phyloP scores from a whole-genome alignment of 2,329 filamentous ascomycete genomes.

The Clarireedia paspali region DNA sequence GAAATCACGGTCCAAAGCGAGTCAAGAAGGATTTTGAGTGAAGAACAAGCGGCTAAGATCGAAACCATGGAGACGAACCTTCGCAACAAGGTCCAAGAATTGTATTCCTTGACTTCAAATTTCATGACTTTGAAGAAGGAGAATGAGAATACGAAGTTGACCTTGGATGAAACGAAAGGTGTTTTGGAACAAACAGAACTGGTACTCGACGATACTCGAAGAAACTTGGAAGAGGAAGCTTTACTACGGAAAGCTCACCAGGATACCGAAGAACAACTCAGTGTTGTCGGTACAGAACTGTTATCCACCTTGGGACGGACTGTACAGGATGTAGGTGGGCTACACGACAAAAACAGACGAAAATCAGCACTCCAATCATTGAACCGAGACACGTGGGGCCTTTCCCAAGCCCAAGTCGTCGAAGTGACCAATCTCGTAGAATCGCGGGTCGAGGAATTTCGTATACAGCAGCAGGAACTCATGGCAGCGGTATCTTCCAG shows the following conservation, averaged over 20 bases:
- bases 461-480: slow-evolving; percentile 62
- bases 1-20: slow-evolving; percentile 89
- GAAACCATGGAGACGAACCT: slow-evolving; percentile 87
- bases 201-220: slow-evolving; percentile 69
- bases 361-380: slow-evolving; percentile 75
- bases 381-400: slow-evolving; percentile 73
- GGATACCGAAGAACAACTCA: slow-evolving; percentile 72
- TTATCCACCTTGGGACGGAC: slow-evolving; percentile 72
- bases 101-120: slow-evolving; percentile 76
- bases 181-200: slow-evolving; percentile 83
- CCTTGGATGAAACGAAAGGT: slow-evolving; percentile 71
- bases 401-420: slow-evolving; percentile 66
- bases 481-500: slow-evolving; percentile 59
- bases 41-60: slow-evolving; percentile 88
- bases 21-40: slow-evolving; percentile 79
- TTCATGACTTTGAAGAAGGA: slow-evolving; percentile 88
- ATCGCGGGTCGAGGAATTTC: slow-evolving; percentile 63
- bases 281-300: slow-evolving; percentile 64
- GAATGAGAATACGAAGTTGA: slow-evolving; percentile 65
- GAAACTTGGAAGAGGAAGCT: slow-evolving; percentile 71
- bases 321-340: slow-evolving; percentile 69
- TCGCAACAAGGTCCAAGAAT: slow-evolving; percentile 86
- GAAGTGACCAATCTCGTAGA: slow-evolving; percentile 75
- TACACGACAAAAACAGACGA: slow-evolving; percentile 80
- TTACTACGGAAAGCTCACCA: slow-evolving; percentile 76